phyloP scores from a whole-genome alignment of 352 stramenopile genomes.

The Phytophthora niederhauseri region DNA sequence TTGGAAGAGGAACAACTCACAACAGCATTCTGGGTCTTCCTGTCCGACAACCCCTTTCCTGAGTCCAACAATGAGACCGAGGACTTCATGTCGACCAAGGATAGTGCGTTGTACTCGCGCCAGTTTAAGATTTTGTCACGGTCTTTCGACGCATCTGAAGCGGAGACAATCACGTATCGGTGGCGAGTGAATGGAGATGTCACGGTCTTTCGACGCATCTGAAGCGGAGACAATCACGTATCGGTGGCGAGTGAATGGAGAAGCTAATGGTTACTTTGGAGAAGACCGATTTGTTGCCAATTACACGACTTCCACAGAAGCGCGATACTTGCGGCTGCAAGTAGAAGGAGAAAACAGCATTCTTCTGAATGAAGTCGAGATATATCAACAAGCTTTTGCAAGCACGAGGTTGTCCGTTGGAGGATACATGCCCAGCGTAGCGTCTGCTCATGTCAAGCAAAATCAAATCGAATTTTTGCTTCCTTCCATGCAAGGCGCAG shows the following conservation, averaged over 20 bases:
- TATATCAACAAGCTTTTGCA: slow-evolving; percentile 69
- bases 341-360: slow-evolving; percentile 65
- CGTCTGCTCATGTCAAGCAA: slow-evolving; percentile 28
- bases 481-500: slow-evolving; percentile 21
- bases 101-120: slow-evolving; percentile 29
- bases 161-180: slow-evolving; percentile 49
- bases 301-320: slow-evolving; percentile 41
- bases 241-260: slow-evolving; percentile 64
- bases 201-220: slow-evolving; percentile 46
- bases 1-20: slow-evolving; percentile 39
- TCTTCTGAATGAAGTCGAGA: slow-evolving; percentile 62
- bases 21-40: slow-evolving; percentile 53
- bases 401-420: slow-evolving; percentile 52
- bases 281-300: slow-evolving; percentile 46
- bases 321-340: slow-evolving; percentile 56
- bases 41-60: slow-evolving; percentile 45
- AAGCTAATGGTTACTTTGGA: slow-evolving; percentile 38
- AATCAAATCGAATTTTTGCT: slow-evolving; percentile 57
- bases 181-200: slow-evolving; percentile 71
- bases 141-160: slow-evolving; percentile 49
- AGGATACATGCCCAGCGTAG: slow-evolving; percentile 58
- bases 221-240: slow-evolving; percentile 54
- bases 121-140: slow-evolving; percentile 47
- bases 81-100: slow-evolving; percentile 40
- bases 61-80: slow-evolving; percentile 38